A percentile compares a stretch with the other conserved stretches of the same genome.
Evolutionary conservation across 257 asterid species (phyloP).

Genomic region (Schizonepeta tenuifolia): DNA sequence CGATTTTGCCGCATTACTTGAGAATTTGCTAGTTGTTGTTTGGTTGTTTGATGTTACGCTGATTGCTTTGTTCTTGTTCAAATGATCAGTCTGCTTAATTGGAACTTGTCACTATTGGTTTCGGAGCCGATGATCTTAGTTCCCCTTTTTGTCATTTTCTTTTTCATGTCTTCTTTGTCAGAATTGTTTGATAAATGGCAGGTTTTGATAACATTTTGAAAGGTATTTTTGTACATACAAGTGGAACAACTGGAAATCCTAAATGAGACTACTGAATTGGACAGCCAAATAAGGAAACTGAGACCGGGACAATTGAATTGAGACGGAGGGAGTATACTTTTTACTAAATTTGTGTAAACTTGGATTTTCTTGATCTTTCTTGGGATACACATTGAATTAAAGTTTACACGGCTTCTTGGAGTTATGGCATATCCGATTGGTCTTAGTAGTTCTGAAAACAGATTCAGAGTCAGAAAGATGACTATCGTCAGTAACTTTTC

Average conservation of each 20-base stretch:
- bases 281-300: no score
- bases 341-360: neutral
- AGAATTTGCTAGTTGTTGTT: neutral
- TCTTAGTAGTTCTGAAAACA: neutral
- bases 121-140: slow-evolving; percentile 11
- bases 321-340: no score
- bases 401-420: neutral
- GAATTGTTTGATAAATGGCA: neutral
- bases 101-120: slow-evolving; percentile 1
- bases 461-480: neutral
- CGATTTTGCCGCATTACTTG: neutral
- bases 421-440: neutral
- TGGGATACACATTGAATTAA: neutral
- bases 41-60: slow-evolving; percentile 31
- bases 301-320: no score
- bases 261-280: no score
- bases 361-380: neutral
- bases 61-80: slow-evolving; percentile 11
- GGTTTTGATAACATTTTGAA: no score
- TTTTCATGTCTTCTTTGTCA: slow-evolving; percentile 13
- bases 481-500: neutral
- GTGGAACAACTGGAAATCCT: no score
- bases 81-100: neutral
- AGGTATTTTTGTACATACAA: no score
- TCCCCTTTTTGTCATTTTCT: neutral